Evolutionary conservation across 148 eudicot genomes (phyloP), one percentile per base, ranked within the genome.

Genomic region (Amaranthus hypochondriacus): DNA sequence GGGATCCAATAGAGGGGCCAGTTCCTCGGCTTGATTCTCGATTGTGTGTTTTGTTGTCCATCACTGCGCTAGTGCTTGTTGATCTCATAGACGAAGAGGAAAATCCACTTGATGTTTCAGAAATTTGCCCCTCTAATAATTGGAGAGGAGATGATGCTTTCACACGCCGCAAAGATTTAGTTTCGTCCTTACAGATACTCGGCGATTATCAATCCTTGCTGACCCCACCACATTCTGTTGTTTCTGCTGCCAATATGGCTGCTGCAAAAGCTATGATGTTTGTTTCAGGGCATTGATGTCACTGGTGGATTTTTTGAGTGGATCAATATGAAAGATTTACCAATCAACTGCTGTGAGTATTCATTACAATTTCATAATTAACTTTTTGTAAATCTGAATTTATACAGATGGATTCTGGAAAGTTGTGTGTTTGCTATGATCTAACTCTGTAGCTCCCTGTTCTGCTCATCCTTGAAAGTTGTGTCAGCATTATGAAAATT

Each of bases 1-100:
- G 93, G 66, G 90, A 91, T 87, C 95, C 98, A 70, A 94, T 94
- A 66, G 98, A 94, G 78, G 98, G 98, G 56, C 98, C 98, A 68
- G 88, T 86, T 70, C 98, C 98, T 85, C 89, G 87, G 54, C 86
- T 94, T 71, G 96, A 87, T 75, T 87, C 97, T 80, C 92, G 96
- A 58, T 78, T 94, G 84, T 87, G 92, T 83, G 85, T 89, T 85
- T 81, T 94, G 81, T 67, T 94, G 81, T 89, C 95, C 56, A 81
- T 94, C 63, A 86, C 84, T 77, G 82, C 93, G 48, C 87, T 94
- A 65, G 93, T 89, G 73, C 89, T 88, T 77, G 86, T 89, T 63
- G 96, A 94, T 85, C 90, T 94, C 76, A 80, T 94, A 42, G 93
- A 87, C 74, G 93, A 94, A 75, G 98, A 91, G 79, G 96, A 91